These are phyloP conservation scores for Mentha longifolia DNA, from an alignment of 257 asterid genomes.

Conservation along the genomic window DNA sequence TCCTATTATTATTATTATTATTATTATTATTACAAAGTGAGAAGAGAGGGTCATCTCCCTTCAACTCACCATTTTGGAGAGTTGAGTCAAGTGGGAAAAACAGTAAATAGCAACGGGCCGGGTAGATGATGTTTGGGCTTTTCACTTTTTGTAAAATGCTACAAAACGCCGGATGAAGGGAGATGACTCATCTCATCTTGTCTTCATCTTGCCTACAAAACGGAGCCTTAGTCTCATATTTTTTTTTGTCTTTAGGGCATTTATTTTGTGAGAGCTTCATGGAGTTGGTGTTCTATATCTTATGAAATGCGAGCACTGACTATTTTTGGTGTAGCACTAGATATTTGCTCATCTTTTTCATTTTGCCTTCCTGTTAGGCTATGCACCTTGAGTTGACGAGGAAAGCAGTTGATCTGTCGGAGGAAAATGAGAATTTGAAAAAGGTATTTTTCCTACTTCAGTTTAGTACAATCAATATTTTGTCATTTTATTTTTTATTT, in stretches of 20 bases:
- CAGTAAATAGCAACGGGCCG: too few species aligned
- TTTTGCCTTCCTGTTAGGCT: constrained; percentile 41
- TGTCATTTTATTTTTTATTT: background rate
- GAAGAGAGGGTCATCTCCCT: too few species aligned
- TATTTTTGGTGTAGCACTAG: background rate
- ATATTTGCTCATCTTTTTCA: background rate
- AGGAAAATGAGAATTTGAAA: constrained; percentile 55
- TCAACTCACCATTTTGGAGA: too few species aligned
- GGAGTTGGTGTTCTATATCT: background rate
- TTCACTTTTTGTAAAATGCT: too few species aligned
- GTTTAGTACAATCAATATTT: background rate
- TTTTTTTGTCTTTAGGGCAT: background rate
- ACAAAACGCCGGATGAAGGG: too few species aligned
- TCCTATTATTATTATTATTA: too few species aligned
- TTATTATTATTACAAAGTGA: too few species aligned
- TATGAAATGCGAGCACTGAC: background rate
- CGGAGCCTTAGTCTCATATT: too few species aligned
- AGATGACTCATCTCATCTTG: too few species aligned
- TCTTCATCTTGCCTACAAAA: too few species aligned
- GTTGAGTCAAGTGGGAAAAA: too few species aligned
- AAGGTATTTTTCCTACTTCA: constrained; percentile 36
- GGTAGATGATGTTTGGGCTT: too few species aligned
- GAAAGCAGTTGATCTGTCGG: constrained; percentile 45
- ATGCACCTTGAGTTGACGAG: constrained; percentile 47
- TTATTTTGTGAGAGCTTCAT: background rate